These are phyloP conservation scores for Melampsora larici-populina DNA, from an alignment of 1,284 basidiomycete species.

Conservation along the genomic window DNA sequence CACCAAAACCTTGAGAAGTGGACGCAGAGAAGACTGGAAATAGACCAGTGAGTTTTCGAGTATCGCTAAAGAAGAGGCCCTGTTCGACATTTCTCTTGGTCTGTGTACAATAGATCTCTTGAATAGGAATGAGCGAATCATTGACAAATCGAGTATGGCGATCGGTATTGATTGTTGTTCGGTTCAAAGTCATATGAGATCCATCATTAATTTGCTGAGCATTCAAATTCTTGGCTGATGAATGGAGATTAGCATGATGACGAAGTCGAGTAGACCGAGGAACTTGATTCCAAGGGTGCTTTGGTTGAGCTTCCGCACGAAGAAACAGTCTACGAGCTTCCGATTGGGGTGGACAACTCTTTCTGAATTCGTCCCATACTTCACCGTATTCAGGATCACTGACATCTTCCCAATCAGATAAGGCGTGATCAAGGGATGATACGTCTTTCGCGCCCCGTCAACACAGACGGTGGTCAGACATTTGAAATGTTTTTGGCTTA, in stretches of 20 bases:
- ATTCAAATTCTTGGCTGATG: too few relatives aligned
- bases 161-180: not conserved
- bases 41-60: constrained; percentile 16
- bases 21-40: constrained; percentile 40
- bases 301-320: not conserved
- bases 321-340: constrained; percentile 13
- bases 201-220: not conserved
- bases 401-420: not conserved
- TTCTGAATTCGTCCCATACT: constrained; percentile 20
- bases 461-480: too few relatives aligned
- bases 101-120: constrained; percentile 17
- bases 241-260: not conserved
- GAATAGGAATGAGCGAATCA: constrained; percentile 15
- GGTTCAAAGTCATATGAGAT: not conserved
- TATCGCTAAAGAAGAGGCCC: constrained; percentile 31
- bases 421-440: not conserved
- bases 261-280: not conserved
- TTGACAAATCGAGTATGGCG: constrained; percentile 7
- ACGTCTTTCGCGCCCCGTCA: too few relatives aligned
- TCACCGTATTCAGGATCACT: not conserved
- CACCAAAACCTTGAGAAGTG: constrained; percentile 34
- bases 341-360: constrained; percentile 21
- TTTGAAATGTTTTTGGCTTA: not conserved
- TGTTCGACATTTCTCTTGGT: constrained; percentile 20
- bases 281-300: not conserved